Evolutionary conservation across 2,329 filamentous ascomycete species (phyloP), one percentile per base, ranked within the genome.

Genomic region (Phyllachora maydis): DNA sequence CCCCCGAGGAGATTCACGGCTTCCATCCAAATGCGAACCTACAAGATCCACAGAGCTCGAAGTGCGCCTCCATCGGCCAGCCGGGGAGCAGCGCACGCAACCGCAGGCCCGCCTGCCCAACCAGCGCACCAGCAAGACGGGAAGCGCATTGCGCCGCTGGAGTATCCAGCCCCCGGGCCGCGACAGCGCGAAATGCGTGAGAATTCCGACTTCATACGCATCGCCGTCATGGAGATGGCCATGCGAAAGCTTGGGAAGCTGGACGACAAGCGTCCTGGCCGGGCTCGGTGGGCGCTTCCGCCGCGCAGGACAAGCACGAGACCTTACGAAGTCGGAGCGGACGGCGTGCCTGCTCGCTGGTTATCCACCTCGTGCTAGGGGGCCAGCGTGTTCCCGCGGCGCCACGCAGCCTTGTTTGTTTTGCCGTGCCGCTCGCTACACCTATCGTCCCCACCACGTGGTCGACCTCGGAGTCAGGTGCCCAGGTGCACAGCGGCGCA

Each of bases 1-100:
- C 14, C 42, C 29, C 18, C 38, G 7, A 30, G 41, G 8, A 40
- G 41, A 16, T 73, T 63, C 36, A 70, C 65, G 9, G 66, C 69
- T 14, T 73, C 69, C 2, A 74, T 75, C 28, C 68, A 74, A 40
- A 72, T 75, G 68, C 66, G 72, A 37, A 75, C 69, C 1, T 75
- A 75, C 50, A 67, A 65, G 37, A 55, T 66, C 16, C 57, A 58
- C 35, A 54, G 54, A 17, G 56, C 54, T 14, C 52, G 49, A 30
- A 49, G 47, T 24, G 35, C 43, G 18, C 35, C 46, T 12, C 29
- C 41, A n/a, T 34, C 24, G 28, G 41, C 17, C 32, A 40, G n/a
- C n/a, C n/a, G n/a, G n/a, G n/a, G n/a, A n/a, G n/a, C n/a, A n/a
- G n/a, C n/a, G n/a, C n/a, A 32, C 42, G 22, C 39, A 40, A 23